Percentiles rank a stretch among this genome's conserved stretches.
phyloP scores from a whole-genome alignment of 495 filamentous ascomycete genomes.

The Aspergillus cristatus region DNA sequence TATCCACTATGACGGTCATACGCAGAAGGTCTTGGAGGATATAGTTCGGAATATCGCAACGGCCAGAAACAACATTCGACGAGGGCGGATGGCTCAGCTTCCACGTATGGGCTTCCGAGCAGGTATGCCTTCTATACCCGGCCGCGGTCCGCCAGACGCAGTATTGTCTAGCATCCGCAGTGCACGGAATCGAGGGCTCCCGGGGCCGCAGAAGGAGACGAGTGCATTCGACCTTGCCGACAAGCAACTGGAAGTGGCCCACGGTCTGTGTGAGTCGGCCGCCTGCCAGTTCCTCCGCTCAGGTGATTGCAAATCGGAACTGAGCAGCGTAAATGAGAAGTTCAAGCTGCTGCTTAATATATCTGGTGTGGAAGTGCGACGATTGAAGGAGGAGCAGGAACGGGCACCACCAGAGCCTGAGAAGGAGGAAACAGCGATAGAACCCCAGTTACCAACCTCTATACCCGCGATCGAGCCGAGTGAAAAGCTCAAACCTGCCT shows the following conservation, averaged over 20 bases:
- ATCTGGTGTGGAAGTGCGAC: constrained; percentile 30
- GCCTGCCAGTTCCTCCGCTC: constrained; percentile 81
- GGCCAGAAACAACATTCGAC: constrained; percentile 74
- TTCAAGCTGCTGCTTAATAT: constrained; percentile 35
- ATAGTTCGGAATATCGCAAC: constrained; percentile 70
- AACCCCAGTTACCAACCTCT: no score
- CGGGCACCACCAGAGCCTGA: constrained; percentile 10
- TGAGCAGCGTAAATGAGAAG: constrained; percentile 55
- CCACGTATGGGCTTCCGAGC: constrained; percentile 10
- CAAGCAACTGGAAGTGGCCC: constrained; percentile 65
- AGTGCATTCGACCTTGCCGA: constrained; percentile 60
- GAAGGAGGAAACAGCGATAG: constrained; percentile 5
- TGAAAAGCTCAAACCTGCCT: constrained; percentile 7
- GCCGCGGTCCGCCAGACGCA: constrained; percentile 5
- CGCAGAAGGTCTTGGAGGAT: constrained; percentile 70
- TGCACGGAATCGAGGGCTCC: constrained; percentile 18
- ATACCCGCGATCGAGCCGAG: not conserved
- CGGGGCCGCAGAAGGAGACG: constrained; percentile 13
- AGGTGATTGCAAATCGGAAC: constrained; percentile 68
- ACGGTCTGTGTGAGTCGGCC: constrained; percentile 71
- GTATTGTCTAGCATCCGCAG: constrained; percentile 21
- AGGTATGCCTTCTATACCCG: constrained; percentile 2
- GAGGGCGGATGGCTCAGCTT: constrained; percentile 49
- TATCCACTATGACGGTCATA: constrained; percentile 81
- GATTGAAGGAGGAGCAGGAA: constrained; percentile 27